These are phyloP conservation scores for Ogataea pilisensis DNA, from an alignment of 805 yeast genomes.

Conservation along the genomic window DNA sequence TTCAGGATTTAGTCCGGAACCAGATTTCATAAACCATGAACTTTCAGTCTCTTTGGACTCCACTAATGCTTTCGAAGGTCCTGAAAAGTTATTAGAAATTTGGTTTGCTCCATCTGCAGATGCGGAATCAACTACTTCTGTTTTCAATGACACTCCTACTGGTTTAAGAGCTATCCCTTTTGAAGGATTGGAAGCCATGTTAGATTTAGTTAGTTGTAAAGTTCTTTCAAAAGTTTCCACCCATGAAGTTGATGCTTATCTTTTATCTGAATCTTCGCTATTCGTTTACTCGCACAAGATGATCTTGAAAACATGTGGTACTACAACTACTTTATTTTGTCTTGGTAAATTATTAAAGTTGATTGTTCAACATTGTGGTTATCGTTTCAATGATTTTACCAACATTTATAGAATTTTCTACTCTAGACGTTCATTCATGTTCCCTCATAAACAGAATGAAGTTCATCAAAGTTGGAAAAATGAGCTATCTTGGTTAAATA, in stretches of 20 bases:
- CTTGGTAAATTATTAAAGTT: constrained; percentile 58
- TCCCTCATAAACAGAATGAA: constrained; percentile 76
- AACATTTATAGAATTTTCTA: constrained; percentile 67
- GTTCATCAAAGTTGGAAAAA: constrained; percentile 83
- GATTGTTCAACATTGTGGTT: constrained; percentile 37
- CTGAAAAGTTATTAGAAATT: constrained; percentile 86
- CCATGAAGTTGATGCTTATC: constrained; percentile 68
- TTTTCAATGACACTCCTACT: constrained; percentile 17
- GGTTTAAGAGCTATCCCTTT: constrained; percentile 65
- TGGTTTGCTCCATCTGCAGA: constrained; percentile 67
- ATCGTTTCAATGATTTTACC: constrained; percentile 32
- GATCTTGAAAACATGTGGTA: constrained; percentile 92
- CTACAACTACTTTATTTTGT: constrained; percentile 85
- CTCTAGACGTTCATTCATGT: constrained; percentile 89
- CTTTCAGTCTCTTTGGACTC: constrained; percentile 79
- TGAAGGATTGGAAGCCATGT: constrained; percentile 62
- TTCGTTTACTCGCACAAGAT: constrained; percentile 85
- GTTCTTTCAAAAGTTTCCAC: constrained; percentile 76
- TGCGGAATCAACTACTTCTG: constrained; percentile 26
- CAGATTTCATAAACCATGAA: constrained; percentile 64
- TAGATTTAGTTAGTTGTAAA: constrained; percentile 84
- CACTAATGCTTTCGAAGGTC: constrained; percentile 93
- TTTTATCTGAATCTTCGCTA: constrained; percentile 83
- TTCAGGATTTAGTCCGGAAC: constrained; percentile 12
- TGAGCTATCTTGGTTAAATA: constrained; percentile 69